These are phyloP conservation scores for Anisodus acutangulus DNA, from an alignment of 257 asterid species.

Conservation along the genomic window DNA sequence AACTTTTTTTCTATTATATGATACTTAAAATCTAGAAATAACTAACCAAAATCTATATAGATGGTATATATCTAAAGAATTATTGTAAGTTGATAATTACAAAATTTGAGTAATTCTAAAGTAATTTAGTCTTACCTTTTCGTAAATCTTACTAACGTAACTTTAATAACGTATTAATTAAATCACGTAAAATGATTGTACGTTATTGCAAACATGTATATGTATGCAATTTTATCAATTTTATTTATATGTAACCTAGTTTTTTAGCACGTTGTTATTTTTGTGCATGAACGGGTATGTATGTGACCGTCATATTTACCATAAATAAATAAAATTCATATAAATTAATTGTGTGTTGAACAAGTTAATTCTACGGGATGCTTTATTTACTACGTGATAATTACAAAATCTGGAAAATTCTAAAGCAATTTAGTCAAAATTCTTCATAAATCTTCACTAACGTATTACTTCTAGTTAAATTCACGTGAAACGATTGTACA, in stretches of 20 bases:
- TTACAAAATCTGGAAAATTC: background rate
- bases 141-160: background rate
- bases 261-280: background rate
- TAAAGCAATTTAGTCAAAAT: background rate
- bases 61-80: background rate
- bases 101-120: background rate
- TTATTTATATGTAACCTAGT: background rate
- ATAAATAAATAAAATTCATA: background rate
- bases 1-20: background rate
- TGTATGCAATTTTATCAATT: background rate
- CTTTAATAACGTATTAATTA: background rate
- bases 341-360: background rate
- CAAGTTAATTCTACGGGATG: background rate
- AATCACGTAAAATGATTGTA: background rate
- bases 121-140: background rate
- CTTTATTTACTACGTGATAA: too few species aligned
- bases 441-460: background rate
- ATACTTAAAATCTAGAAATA: background rate
- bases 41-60: background rate
- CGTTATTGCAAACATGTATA: background rate
- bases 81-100: background rate
- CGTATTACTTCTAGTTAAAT: background rate
- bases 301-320: background rate
- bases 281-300: background rate
- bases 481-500: rapidly evolving